Evolutionary conservation across 495 filamentous ascomycete genomes (phyloP), one percentile per base, ranked within the genome.

Genomic region (Aspergillus nanangensis): DNA sequence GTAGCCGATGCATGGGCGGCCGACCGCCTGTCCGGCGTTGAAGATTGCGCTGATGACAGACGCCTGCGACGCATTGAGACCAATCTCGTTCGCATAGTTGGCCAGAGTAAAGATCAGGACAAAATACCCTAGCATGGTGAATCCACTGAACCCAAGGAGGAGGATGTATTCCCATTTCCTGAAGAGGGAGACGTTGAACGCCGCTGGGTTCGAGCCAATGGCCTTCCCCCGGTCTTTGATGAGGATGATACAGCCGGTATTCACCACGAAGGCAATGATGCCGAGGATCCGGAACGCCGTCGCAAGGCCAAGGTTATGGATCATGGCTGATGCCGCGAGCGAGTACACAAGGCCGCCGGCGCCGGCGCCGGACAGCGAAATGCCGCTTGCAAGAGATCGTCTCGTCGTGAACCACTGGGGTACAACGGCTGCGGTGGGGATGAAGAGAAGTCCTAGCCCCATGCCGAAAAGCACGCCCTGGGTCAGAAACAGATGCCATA

Each of bases 211-310:
- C 8, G 8, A 21, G 68, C 65, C 49, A 76, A 71, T 53, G 86
- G 87, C 8, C 5, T 11, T 2, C 3, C 22, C 22, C 2, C 86
- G 73, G 51, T 86, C 82, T 10, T 70, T 71, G 22, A 91, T 66
- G 9, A 87, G 60, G 17, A 84, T 40, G 11, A 74, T 71, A 41
- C 74, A 79, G n/a, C 76, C 54, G 14, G 71, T 50, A 48, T 84
- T 88, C 10, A 79, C 77, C 1, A 72, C 72, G 31, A 80, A 80
- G 14, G 70, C 65, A 8, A 82, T 41, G 42, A 87, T 72, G 5
- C 76, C 87, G 1, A 86, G 65, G n/a, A 87, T 75, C 5, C 86
- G 74, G 51, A 87, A 86, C 1, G 87, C 71, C 83, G 81, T 87
- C 0, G 70, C 60, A 3, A 88, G 63, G 1, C 75, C 76, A 1